phyloP scores from a whole-genome alignment of 1,284 basidiomycete genomes.

The Sporisorium sorghi region DNA sequence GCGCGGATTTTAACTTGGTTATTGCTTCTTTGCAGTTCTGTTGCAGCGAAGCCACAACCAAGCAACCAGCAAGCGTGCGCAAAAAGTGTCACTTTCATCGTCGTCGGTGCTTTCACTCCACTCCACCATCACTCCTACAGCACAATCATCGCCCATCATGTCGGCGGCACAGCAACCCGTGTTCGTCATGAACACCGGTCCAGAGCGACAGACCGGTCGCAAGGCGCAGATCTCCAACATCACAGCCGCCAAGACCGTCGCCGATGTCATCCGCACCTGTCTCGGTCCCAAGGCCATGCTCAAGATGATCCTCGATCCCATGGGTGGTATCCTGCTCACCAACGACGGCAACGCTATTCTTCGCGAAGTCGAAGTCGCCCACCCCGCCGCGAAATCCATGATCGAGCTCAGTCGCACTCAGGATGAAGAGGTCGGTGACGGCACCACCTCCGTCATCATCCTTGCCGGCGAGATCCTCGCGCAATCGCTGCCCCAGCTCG shows the following conservation, averaged over 20 bases:
- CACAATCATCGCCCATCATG: conserved; percentile 44
- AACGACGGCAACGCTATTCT: conserved; percentile 98
- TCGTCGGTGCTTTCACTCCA: conserved; percentile 1
- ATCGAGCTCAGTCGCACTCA: conserved; percentile 97
- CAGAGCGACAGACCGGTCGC: conserved; percentile 90
- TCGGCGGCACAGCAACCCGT: conserved; percentile 67
- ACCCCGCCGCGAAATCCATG: conserved; percentile 99
- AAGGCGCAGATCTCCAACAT: conserved; percentile 98
- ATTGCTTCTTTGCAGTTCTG: conserved; percentile 6
- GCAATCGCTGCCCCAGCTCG: conserved; percentile 88
- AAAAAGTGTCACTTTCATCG: conserved; percentile 33
- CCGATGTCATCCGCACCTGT: conserved; percentile 98
- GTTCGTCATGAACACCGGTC: conserved; percentile 77
- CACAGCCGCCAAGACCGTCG: conserved; percentile 97
- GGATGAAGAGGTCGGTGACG: conserved; percentile 98
- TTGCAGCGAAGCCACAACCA: conserved; percentile 3
- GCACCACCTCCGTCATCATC: conserved; percentile 97
- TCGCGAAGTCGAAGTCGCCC: conserved; percentile 96
- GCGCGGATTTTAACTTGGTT: too few species aligned
- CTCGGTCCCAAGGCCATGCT: conserved; percentile 97
- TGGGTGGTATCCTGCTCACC: conserved; percentile 74
- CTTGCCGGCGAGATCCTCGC: conserved; percentile 99
- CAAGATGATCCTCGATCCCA: conserved; percentile 93
- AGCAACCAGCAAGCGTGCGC: too few species aligned
- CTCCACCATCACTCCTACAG: conserved; percentile 12